Conservation (phyloP, 345 rosid species). For the Linum usitatissimum region DNA sequence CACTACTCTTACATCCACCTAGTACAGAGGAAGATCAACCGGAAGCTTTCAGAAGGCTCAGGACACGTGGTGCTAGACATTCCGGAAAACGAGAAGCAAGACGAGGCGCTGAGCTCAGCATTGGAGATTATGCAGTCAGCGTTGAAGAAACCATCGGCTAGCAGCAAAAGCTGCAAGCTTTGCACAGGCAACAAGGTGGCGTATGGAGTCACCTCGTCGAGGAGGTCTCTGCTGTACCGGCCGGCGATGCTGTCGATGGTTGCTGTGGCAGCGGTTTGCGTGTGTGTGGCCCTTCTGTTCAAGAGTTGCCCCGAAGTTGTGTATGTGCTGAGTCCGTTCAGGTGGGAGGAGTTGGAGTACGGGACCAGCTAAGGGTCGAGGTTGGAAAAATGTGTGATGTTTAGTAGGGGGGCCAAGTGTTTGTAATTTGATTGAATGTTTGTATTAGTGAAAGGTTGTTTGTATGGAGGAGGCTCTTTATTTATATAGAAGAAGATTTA, state of each 20-base stretch:
- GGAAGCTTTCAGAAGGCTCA: conserved; percentile 20
- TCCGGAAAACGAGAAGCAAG: conserved; percentile 37
- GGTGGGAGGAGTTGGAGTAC: conserved; percentile 87
- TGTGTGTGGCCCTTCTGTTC: conserved; percentile 90
- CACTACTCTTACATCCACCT: conserved; percentile 91
- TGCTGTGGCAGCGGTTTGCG: conserved; percentile 93
- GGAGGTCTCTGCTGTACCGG: conserved; percentile 62
- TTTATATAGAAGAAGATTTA: background rate
- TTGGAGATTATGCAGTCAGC: conserved; percentile 45
- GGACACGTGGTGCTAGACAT: conserved; percentile 60
- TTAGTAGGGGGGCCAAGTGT: background rate
- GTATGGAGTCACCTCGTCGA: conserved; percentile 23
- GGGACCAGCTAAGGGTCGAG: conserved; percentile 55
- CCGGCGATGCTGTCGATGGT: conserved; percentile 98
- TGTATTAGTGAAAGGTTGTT: background rate
- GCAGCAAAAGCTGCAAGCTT: conserved; percentile 37
- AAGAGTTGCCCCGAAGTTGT: conserved; percentile 93
- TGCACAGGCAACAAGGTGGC: conserved; percentile 59
- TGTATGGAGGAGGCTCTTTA: background rate
- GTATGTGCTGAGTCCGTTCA: conserved; percentile 82
- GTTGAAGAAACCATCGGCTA: conserved; percentile 13
- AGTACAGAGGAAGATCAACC: conserved; percentile 68
- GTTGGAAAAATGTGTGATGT: background rate
- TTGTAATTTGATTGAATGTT: background rate
- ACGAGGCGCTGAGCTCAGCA: conserved; percentile 26